phyloP scores from a whole-genome alignment of 106 monocot genomes.

The Platanthera zijinensis region DNA sequence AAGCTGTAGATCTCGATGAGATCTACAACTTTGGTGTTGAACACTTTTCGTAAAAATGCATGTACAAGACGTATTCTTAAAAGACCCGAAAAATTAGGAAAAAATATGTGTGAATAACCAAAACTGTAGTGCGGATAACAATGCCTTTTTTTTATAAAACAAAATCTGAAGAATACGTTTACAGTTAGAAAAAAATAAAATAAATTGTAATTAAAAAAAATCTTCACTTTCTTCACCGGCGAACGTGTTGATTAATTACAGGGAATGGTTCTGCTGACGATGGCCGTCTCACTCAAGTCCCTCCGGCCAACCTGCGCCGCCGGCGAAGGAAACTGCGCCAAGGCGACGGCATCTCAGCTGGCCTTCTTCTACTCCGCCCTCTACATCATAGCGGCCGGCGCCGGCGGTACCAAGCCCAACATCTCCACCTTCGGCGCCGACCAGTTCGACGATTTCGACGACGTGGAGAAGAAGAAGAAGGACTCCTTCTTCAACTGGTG shows the following conservation, averaged over 20 bases:
- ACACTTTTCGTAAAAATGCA: too few species aligned
- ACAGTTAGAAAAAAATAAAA: too few species aligned
- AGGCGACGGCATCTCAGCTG: slow-evolving; percentile 26
- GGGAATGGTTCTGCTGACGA: slow-evolving; percentile 60
- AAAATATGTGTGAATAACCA: too few species aligned
- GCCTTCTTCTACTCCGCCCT: slow-evolving; percentile 55
- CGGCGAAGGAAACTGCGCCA: slow-evolving; percentile 18
- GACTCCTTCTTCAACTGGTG: slow-evolving; percentile 94
- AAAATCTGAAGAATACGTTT: too few species aligned
- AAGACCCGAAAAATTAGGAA: too few species aligned
- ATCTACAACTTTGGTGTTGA: too few species aligned
- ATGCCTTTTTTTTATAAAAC: too few species aligned
- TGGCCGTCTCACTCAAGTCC: slow-evolving; percentile 50
- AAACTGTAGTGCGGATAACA: too few species aligned
- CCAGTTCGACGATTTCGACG: slow-evolving; percentile 14
- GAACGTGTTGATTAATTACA: slow-evolving; percentile 5
- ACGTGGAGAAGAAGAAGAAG: slow-evolving; percentile 39
- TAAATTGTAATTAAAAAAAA: too few species aligned
- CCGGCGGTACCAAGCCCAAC: slow-evolving; percentile 72
- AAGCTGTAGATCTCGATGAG: too few species aligned
- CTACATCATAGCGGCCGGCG: slow-evolving; percentile 55
- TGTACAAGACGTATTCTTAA: too few species aligned
- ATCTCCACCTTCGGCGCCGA: slow-evolving; percentile 64
- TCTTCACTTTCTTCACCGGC: too few species aligned
- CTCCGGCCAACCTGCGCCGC: slow-evolving; percentile 23